phyloP scores from a whole-genome alignment of 1,284 basidiomycete species.

The Pulveroboletus sp. region DNA sequence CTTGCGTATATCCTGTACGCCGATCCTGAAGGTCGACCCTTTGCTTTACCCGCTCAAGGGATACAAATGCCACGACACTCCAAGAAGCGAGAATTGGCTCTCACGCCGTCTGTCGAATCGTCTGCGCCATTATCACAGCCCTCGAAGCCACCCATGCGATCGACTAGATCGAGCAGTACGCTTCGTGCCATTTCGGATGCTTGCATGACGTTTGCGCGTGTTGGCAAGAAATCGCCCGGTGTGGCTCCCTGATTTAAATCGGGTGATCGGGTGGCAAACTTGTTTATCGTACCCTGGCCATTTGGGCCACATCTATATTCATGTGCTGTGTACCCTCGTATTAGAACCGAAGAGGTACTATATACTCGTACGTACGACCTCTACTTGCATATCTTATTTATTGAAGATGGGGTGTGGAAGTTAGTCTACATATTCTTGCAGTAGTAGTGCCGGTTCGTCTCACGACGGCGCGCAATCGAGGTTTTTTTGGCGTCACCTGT shows the following conservation, averaged over 20 bases:
- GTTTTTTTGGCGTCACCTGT: background rate
- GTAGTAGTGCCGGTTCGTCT: background rate
- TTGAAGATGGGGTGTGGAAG: background rate
- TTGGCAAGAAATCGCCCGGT: constrained; percentile 12
- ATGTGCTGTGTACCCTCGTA: background rate
- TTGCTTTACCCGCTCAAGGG: constrained; percentile 18
- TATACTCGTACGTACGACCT: background rate
- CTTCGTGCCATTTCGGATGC: constrained; percentile 33
- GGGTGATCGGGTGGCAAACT: background rate
- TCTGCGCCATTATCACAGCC: background rate
- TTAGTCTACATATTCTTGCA: background rate
- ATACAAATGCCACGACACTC: background rate
- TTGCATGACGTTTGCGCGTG: constrained; percentile 18
- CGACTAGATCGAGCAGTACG: constrained; percentile 21
- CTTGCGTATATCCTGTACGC: constrained; percentile 18
- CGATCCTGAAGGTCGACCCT: constrained; percentile 20
- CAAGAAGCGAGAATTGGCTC: constrained; percentile 14
- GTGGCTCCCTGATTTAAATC: background rate
- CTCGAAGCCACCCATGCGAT: background rate
- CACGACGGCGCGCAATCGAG: no score
- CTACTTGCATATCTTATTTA: background rate
- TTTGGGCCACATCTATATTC: background rate
- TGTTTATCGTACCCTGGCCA: background rate
- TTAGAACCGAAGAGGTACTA: background rate
- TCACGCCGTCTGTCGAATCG: constrained; percentile 11